Conservation (phyloP, 768 basidiomycete genomes). For the Suillus alpinus region DNA sequence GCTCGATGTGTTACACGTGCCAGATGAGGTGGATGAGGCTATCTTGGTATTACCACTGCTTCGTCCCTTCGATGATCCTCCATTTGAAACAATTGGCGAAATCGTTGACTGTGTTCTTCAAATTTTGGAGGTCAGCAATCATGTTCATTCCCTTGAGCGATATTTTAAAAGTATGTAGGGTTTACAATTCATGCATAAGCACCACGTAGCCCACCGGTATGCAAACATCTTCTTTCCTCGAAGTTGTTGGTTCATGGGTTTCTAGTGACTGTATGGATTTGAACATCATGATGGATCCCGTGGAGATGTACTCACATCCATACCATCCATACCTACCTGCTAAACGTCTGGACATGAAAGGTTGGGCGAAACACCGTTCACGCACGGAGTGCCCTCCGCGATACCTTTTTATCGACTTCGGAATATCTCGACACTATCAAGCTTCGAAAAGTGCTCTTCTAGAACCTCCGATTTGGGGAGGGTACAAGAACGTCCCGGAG, state of each 20-base stretch:
- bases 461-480: slow-evolving; percentile 17
- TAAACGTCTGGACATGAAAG: slow-evolving; percentile 6
- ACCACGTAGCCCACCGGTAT: slow-evolving; percentile 3
- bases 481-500: slow-evolving; percentile 24
- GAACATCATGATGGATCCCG: slow-evolving; percentile 26
- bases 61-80: slow-evolving; percentile 19
- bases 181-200: slow-evolving; percentile 13
- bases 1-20: slow-evolving; percentile 11
- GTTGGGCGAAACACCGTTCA: slow-evolving; percentile 13
- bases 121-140: slow-evolving; percentile 17
- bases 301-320: slow-evolving; percentile 10
- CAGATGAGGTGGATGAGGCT: slow-evolving; percentile 7
- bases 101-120: slow-evolving; percentile 25
- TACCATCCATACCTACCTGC: slow-evolving; percentile 7
- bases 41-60: slow-evolving; percentile 27
- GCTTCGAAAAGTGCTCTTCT: slow-evolving; percentile 4
- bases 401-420: slow-evolving; percentile 31
- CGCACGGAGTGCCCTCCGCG: slow-evolving; percentile 23
- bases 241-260: slow-evolving; percentile 32
- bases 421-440: slow-evolving; percentile 22
- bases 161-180: slow-evolving; percentile 5
- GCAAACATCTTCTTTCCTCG: too few relatives aligned
- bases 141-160: too few relatives aligned
- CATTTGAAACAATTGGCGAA: slow-evolving; percentile 23
- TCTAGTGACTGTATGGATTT: slow-evolving; percentile 15